Evolutionary conservation across 2,329 filamentous ascomycete genomes (phyloP).

Genomic region (Trichoderma guizhouense): DNA sequence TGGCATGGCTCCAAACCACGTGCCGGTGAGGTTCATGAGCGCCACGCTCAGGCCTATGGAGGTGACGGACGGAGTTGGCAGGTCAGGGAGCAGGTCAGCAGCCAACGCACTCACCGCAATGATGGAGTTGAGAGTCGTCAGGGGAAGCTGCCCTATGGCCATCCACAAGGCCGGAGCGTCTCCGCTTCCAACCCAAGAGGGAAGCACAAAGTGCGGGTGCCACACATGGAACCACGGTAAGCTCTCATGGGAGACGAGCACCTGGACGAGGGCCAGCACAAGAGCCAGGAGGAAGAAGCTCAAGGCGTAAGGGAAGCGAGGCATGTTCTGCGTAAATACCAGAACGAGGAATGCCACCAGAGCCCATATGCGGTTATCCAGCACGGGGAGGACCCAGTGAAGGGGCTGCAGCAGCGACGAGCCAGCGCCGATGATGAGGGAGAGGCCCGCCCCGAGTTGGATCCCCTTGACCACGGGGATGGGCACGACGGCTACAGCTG

Average conservation of each 20-base stretch:
- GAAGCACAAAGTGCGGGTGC: conserved; percentile 49
- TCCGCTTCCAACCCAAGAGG: conserved; percentile 29
- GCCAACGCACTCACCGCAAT: conserved; percentile 82
- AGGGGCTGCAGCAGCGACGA: conserved; percentile 64
- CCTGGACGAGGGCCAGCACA: conserved; percentile 53
- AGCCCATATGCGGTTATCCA: conserved; percentile 78
- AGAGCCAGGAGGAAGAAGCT: conserved; percentile 67
- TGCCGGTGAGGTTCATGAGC: conserved; percentile 76
- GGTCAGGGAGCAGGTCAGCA: conserved; percentile 68
- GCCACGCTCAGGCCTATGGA: conserved; percentile 78
- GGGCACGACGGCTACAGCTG: conserved; percentile 71
- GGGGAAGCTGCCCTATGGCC: conserved; percentile 83
- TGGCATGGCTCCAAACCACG: conserved; percentile 94
- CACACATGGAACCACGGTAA: conserved; percentile 58
- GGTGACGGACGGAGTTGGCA: conserved; percentile 67
- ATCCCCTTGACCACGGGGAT: conserved; percentile 91
- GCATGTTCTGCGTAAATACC: conserved; percentile 62
- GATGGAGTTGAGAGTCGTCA: conserved; percentile 90
- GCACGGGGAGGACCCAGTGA: conserved; percentile 63
- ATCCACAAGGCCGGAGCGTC: conserved; percentile 42
- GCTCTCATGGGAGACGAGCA: conserved; percentile 29
- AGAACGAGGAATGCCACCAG: conserved; percentile 70
- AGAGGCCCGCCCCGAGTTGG: conserved; percentile 86
- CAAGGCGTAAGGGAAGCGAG: conserved; percentile 74
- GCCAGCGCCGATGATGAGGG: conserved; percentile 75